Evolutionary conservation across 768 basidiomycete species (phyloP).

Genomic region (Wakefieldia striispora): DNA sequence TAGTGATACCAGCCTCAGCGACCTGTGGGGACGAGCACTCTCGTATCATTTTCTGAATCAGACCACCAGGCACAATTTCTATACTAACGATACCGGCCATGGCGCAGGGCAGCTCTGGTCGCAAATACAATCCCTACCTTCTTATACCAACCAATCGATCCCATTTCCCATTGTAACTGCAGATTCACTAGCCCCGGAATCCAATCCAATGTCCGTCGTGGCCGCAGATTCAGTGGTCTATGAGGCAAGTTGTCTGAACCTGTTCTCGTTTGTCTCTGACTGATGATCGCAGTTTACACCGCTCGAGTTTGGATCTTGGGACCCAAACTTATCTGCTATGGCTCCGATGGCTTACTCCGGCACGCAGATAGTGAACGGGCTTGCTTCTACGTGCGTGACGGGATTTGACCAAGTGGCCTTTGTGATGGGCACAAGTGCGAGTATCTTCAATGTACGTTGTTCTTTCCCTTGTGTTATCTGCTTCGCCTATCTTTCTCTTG

Average conservation of each 20-base stretch:
- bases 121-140: slow-evolving; percentile 46
- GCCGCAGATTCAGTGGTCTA: slow-evolving; percentile 50
- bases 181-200: slow-evolving; percentile 49
- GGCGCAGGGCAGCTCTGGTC: slow-evolving; percentile 78
- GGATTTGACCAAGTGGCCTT: slow-evolving; percentile 77
- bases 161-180: slow-evolving; percentile 71
- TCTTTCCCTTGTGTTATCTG: neutral
- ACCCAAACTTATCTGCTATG: slow-evolving; percentile 70
- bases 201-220: slow-evolving; percentile 40
- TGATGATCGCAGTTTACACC: slow-evolving; percentile 47
- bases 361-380: slow-evolving; percentile 58
- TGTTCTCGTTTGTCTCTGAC: slow-evolving; percentile 5
- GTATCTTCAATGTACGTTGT: slow-evolving; percentile 55
- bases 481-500: slow-evolving; percentile 17
- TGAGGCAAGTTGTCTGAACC: slow-evolving; percentile 41
- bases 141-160: slow-evolving; percentile 46
- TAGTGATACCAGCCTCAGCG: slow-evolving; percentile 64
- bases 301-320: slow-evolving; percentile 72
- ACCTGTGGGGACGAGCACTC: slow-evolving; percentile 62
- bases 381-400: slow-evolving; percentile 60
- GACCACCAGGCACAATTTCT: slow-evolving; percentile 57
- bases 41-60: slow-evolving; percentile 74
- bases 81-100: slow-evolving; percentile 55
- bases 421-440: slow-evolving; percentile 73
- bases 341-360: slow-evolving; percentile 62